Base-by-base conservation (phyloP, 2,329 filamentous ascomycete species). In the Volutella citrinella region DNA sequence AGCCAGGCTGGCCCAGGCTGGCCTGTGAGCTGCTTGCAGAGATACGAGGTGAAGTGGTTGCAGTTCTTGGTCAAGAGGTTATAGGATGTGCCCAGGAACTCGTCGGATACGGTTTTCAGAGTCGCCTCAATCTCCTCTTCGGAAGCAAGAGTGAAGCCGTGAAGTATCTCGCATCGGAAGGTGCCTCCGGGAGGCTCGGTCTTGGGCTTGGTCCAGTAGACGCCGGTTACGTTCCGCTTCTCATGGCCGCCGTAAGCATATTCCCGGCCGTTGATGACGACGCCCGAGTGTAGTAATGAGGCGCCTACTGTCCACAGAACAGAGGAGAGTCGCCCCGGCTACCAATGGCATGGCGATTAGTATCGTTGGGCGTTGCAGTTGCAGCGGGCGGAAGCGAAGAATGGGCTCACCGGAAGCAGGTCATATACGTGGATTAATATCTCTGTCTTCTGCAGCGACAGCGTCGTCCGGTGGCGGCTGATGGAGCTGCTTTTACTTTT, bases 171-270 rank as follows among this genome's bases (percentile, higher is more conserved):
- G 57, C 74, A 78, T 51, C 76, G 76, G 64, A 89, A 91, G 2
- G 82, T 87, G 27, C 84, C 86, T 19, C 87, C 87, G 0, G 87
- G 85, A 0, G 87, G 87, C 30, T 83, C 78, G 19, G 78, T 75
- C 45, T 71, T 73, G 2, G 87, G 87, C 43, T 72, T 80, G 12
- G 86, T 91, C 80, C 81, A 89, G 65, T 93, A 94, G 8, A 94
- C 87, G 30, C 87, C 87, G 5, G 84, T 91, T 36, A 82, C 61
- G 16, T 76, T 76, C 30, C 68, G 76, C 48, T 76, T 76, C 54
- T 87, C 80, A 58, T 94, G 87, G 3, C 87, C 87, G 26, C 87
- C 87, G 53, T 87, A 94, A 15, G 87, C 87, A 57, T 93, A 94
- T 67, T 94, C 87, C 44, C 72, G 77, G 47, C 82, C 78, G 56